phyloP scores from a whole-genome alignment of 75 land plant species.

The Picea glauca region DNA sequence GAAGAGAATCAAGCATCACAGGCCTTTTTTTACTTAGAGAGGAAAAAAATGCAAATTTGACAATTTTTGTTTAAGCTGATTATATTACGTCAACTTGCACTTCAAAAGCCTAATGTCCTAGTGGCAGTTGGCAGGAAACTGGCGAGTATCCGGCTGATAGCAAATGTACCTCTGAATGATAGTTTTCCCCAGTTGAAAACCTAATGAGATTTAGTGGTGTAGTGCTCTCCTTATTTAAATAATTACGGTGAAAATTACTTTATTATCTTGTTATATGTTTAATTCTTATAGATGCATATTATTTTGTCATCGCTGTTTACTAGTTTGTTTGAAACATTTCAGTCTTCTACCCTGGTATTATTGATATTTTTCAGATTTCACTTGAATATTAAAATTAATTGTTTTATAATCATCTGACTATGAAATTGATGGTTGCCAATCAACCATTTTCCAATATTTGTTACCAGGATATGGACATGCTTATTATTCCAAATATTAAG shows the following conservation, averaged over 20 bases:
- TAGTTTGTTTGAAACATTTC: background rate
- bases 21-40: background rate
- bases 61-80: background rate
- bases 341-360: background rate
- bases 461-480: conserved; percentile 81
- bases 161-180: background rate
- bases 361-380: background rate
- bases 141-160: too few species aligned
- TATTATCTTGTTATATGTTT: background rate
- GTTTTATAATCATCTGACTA: background rate
- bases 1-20: background rate
- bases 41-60: background rate
- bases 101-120: background rate
- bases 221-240: background rate
- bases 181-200: background rate
- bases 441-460: background rate
- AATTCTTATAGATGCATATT: background rate
- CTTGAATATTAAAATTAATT: background rate
- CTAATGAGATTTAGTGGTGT: background rate
- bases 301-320: background rate
- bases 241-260: background rate
- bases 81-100: background rate
- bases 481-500: conserved; percentile 62
- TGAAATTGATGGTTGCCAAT: background rate
- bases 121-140: background rate